phyloP scores from a whole-genome alignment of 768 basidiomycete species.

The Rubroboletus satanas region DNA sequence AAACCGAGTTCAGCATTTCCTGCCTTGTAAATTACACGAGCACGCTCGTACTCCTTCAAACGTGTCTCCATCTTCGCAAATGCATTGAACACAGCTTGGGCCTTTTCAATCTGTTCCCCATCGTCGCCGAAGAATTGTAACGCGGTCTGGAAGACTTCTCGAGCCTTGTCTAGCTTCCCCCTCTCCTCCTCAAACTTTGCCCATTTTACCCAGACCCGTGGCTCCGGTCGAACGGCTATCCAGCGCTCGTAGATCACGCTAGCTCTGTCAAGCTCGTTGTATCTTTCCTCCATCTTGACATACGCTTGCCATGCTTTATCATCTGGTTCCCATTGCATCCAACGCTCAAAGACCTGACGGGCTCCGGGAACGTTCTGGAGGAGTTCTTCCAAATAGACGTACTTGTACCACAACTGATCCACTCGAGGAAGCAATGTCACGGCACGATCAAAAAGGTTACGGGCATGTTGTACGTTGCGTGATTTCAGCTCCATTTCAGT shows the following conservation, averaged over 20 bases:
- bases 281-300: slow-evolving; percentile 95
- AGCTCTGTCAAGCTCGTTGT: slow-evolving; percentile 86
- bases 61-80: slow-evolving; percentile 98
- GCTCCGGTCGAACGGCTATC: slow-evolving; percentile 73
- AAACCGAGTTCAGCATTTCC: neutral
- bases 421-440: slow-evolving; percentile 95
- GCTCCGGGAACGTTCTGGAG: slow-evolving; percentile 95
- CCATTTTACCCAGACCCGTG: slow-evolving; percentile 80
- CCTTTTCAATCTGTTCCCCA: slow-evolving; percentile 80
- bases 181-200: slow-evolving; percentile 85
- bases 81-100: slow-evolving; percentile 87
- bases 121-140: slow-evolving; percentile 89
- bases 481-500: slow-evolving; percentile 98
- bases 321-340: slow-evolving; percentile 99
- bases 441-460: slow-evolving; percentile 95
- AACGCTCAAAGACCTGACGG: slow-evolving; percentile 96
- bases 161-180: slow-evolving; percentile 58
- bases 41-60: slow-evolving; percentile 94
- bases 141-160: slow-evolving; percentile 88
- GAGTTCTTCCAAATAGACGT: slow-evolving; percentile 96
- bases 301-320: slow-evolving; percentile 99
- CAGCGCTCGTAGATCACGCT: slow-evolving; percentile 91
- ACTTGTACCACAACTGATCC: slow-evolving; percentile 99
- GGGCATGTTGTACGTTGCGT: slow-evolving; percentile 94
- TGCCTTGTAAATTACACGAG: slow-evolving; percentile 96